Evolutionary conservation across 129 eudicot species (phyloP), one percentile per base, ranked within the genome.

Genomic region (Ambrosia trifida): DNA sequence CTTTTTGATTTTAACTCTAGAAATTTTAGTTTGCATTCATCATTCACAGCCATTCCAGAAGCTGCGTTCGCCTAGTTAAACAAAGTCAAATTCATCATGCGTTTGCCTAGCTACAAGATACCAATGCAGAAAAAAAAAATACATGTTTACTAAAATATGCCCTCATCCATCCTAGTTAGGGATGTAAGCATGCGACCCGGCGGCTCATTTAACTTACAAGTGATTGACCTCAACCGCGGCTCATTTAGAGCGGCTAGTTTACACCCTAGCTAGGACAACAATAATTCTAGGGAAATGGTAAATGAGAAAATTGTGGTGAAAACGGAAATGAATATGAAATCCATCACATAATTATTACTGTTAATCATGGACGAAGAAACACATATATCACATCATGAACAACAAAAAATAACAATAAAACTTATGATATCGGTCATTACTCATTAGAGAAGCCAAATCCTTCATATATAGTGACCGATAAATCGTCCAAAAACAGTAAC

Each of bases 11-110:
- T 64, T 18, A 64, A 36, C 32, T 64, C 69, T 2, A 64, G 51
- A 64, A 64, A 64, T 32, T 64, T 64, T 9, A 64, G 52, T 35
- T 64, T 64, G 69, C 69, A 64, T 40, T 64, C 69, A 64, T 64
- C 69, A 40, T 64, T 8, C 35, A 64, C 51, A 64, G 69, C 69
- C 69, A 64, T 36, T 4, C 69, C 69, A 32, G 66, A 61, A 32
- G 66, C 46, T 12, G 66, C 24, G 20, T 61, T 61, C 2, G 66
- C 66, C 66, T 61, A 61, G 16, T 30, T 24, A 1, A 11, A 24
- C 36, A 14, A 20, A 56, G n/a, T 10, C 11, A 3, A 11, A 36
- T 36, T 7, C 43, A 36, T 36, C 43, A 36, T 36, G 43, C n/a
- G n/a, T n/a, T n/a, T n/a, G n/a, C n/a, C n/a, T n/a, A n/a, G n/a